Evolutionary conservation across 2,329 filamentous ascomycete genomes (phyloP), one percentile per base, ranked within the genome.

Genomic region (Verticillium klebahnii): DNA sequence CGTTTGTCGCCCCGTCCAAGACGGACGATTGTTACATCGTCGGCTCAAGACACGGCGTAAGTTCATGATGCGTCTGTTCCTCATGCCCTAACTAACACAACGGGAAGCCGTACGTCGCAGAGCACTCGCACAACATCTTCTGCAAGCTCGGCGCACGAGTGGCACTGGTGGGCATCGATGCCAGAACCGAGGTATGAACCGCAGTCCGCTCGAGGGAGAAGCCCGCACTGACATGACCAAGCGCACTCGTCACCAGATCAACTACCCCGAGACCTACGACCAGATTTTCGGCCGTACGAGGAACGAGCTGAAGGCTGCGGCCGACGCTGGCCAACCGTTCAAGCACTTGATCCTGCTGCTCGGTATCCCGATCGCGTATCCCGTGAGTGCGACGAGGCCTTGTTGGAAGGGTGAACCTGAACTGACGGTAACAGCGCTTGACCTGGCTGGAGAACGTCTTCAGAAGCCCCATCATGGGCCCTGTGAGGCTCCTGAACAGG

Each of bases 371-470:
- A 90, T 95, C 70, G 91, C 91, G 1, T 95, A 94, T 72, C 91
- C 91, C 64, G 85, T 89, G 77, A 71, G 83, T 71, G 85, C 81
- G 2, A 85, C 81, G 1, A 25, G 5, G 12, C 4, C 8, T 52
- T 17, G 17, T n/a, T 29, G 17, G 23, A 63, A 64, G 67, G 45
- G 69, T 60, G 37, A 15, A 62, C 34, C 19, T 65, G 39, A 62
- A 50, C 54, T 32, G 5, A 65, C 15, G 3, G n/a, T 25, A 40
- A 7, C 65, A 87, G 83, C 92, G 94, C 68, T 82, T 97, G 60
- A 95, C 93, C n/a, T 97, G 94, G 94, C 82, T 97, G 5, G 94
- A 98, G 73, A 97, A 97, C 70, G 90, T 97, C 62, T 85, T 98
- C 68, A 85, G 85, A 17, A 96, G 92, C 64, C 93, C 94, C 0